A percentile compares a stretch with the other conserved stretches of the same genome.
phyloP scores from a whole-genome alignment of 163 green algal species.

The Scenedesmus sp. region DNA sequence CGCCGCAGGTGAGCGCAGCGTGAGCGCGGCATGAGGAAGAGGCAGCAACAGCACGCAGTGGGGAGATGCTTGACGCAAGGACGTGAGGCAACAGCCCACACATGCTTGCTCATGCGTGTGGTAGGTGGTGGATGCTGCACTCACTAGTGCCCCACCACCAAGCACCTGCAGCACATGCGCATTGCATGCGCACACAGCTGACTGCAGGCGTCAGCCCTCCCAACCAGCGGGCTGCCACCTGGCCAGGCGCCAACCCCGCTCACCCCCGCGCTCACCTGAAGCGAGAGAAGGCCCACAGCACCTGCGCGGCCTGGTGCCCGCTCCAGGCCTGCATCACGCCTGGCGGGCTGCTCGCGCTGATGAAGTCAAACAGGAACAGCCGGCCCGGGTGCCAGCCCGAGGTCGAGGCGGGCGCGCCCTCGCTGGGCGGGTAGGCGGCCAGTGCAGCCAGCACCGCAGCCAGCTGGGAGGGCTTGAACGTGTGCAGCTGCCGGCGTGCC shows the following conservation, averaged over 20 bases:
- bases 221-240: too few relatives aligned
- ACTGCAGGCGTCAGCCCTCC: too few relatives aligned
- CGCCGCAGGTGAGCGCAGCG: not conserved
- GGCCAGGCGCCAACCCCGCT: not conserved
- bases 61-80: too few relatives aligned
- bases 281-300: slow-evolving; percentile 52
- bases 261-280: slow-evolving; percentile 15
- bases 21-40: not conserved
- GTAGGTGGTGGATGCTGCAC: not conserved
- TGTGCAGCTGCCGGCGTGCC: slow-evolving; percentile 54
- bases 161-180: not conserved
- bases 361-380: slow-evolving; percentile 61
- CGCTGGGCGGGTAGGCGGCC: slow-evolving; percentile 25
- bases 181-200: not conserved
- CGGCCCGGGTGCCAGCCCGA: slow-evolving; percentile 47
- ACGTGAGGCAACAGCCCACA: too few relatives aligned
- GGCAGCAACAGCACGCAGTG: too few relatives aligned
- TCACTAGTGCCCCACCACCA: too few relatives aligned
- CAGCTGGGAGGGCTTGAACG: slow-evolving; percentile 45
- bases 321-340: slow-evolving; percentile 36
- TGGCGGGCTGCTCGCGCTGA: slow-evolving; percentile 23
- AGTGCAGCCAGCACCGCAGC: slow-evolving; percentile 35
- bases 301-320: slow-evolving; percentile 19
- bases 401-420: slow-evolving; percentile 1
- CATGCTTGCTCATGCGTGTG: too few relatives aligned